Conservation (phyloP, 257 asterid genomes). For the Jacaranda copaia region DNA sequence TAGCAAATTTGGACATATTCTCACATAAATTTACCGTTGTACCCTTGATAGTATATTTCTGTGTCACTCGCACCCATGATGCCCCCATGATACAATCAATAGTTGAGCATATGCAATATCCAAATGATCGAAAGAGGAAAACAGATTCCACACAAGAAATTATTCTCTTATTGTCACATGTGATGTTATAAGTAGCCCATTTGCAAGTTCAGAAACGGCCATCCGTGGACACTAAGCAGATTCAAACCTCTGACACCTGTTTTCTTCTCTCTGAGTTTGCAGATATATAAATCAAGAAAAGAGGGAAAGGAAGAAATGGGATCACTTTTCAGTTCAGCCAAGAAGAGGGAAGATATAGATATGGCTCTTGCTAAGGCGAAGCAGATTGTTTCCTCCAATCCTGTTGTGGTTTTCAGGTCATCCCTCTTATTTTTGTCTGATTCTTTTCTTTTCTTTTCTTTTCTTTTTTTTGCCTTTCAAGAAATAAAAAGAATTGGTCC, state of each 20-base stretch:
- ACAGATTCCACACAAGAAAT: background rate
- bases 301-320: slow-evolving; percentile 53
- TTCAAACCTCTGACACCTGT: slow-evolving; percentile 38
- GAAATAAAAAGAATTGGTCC: too few species aligned
- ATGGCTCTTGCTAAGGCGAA: slow-evolving; percentile 72
- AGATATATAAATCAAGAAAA: slow-evolving; percentile 19
- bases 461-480: background rate
- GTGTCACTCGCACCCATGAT: background rate
- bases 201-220: slow-evolving; percentile 31
- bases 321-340: slow-evolving; percentile 60
- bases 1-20: too few species aligned
- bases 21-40: background rate
- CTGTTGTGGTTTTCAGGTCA: slow-evolving; percentile 82
- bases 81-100: background rate
- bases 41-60: background rate
- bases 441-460: background rate
- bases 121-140: background rate
- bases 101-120: too few species aligned
- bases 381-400: slow-evolving; percentile 70
- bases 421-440: background rate
- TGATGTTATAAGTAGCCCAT: background rate
- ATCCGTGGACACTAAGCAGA: slow-evolving; percentile 46
- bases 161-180: background rate
- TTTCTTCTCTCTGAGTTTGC: slow-evolving; percentile 18
- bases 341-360: slow-evolving; percentile 56